Evolutionary conservation across 371 early-diverging fungal species (phyloP).

Genomic region (Apophysomyces ossiformis): DNA sequence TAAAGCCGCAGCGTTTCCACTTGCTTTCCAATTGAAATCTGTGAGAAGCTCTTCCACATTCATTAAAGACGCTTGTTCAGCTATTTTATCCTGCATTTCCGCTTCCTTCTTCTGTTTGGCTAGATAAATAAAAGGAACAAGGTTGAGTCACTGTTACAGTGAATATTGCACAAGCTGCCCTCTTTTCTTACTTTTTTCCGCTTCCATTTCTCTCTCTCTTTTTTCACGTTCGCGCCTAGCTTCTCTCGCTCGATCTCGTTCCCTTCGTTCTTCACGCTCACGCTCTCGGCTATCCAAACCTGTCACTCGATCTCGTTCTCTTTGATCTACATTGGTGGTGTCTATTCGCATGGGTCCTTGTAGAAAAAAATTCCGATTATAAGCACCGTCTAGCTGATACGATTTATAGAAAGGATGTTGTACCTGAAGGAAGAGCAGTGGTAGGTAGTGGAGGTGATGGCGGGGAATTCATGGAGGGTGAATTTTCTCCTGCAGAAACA

Average conservation of each 20-base stretch:
- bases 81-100: slow-evolving; percentile 49
- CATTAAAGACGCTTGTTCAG: slow-evolving; percentile 57
- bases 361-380: no score
- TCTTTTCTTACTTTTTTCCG: slow-evolving; percentile 33
- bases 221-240: slow-evolving; percentile 43
- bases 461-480: background rate
- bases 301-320: background rate
- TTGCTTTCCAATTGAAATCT: slow-evolving; percentile 81
- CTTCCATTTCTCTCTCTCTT: slow-evolving; percentile 37
- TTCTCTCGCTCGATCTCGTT: slow-evolving; percentile 39
- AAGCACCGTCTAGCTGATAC: background rate
- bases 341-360: background rate
- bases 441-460: slow-evolving; percentile 1
- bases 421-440: background rate
- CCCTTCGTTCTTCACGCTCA: slow-evolving; percentile 39
- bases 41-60: slow-evolving; percentile 66
- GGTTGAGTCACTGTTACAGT: background rate
- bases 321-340: background rate
- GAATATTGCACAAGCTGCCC: background rate
- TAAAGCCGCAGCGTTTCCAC: slow-evolving; percentile 74
- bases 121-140: slow-evolving; percentile 3
- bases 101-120: slow-evolving; percentile 42
- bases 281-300: background rate
- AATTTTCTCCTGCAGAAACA: slow-evolving; percentile 11
- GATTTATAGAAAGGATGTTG: background rate